Percentiles rank a stretch among this genome's conserved stretches.
Evolutionary conservation across 2,329 filamentous ascomycete genomes (phyloP).

Genomic region (Hymenoscyphus scutula): DNA sequence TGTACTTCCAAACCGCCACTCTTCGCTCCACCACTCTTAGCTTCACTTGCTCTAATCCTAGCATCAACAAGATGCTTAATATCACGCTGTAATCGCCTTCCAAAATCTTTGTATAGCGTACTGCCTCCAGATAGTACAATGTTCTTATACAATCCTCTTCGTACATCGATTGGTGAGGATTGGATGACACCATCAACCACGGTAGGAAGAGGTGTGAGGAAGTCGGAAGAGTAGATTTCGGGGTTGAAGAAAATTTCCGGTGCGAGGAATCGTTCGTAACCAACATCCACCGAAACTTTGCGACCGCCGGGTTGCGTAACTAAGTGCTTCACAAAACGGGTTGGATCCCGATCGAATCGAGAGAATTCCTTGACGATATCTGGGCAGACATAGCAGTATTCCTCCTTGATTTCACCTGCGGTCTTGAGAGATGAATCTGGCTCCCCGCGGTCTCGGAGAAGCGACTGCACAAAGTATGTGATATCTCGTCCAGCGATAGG

Average conservation of each 20-base stretch:
- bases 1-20: conserved; percentile 94
- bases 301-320: conserved; percentile 84
- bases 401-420: conserved; percentile 96
- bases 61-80: conserved; percentile 95
- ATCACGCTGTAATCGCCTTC: conserved; percentile 89
- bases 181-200: conserved; percentile 98
- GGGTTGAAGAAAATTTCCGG: conserved; percentile 99
- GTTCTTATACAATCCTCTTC: conserved; percentile 98
- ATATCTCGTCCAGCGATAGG: conserved; percentile 97
- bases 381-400: conserved; percentile 97
- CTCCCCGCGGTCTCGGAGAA: conserved; percentile 93
- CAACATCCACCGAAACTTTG: conserved; percentile 83
- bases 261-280: conserved; percentile 95
- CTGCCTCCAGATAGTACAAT: conserved; percentile 97
- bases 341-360: conserved; percentile 88
- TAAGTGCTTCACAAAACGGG: conserved; percentile 85
- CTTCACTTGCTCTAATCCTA: conserved; percentile 88
- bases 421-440: conserved; percentile 96
- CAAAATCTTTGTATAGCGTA: conserved; percentile 98
- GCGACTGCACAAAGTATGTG: conserved; percentile 96
- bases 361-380: conserved; percentile 99
- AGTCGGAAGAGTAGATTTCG: conserved; percentile 98
- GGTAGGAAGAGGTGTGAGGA: conserved; percentile 88
- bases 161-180: conserved; percentile 94
- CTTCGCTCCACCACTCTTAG: conserved; percentile 81